Conservation (phyloP, 83 land plant genomes). For the Isoetes engelmannii region DNA sequence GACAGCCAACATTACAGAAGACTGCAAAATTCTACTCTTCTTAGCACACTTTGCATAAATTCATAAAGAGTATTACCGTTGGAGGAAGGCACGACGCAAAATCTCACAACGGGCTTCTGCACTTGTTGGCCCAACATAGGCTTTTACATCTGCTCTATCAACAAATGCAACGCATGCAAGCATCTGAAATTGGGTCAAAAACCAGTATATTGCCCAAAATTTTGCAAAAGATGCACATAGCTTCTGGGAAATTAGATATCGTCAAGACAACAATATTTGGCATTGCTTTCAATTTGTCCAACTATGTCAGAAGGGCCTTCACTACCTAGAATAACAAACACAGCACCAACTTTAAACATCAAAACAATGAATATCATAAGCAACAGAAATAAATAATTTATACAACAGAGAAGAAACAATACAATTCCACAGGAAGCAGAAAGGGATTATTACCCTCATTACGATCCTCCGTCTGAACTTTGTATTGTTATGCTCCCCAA, state of each 20-base stretch:
- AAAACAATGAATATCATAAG: background rate
- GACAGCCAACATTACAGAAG: too few species aligned
- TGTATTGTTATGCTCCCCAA: too few species aligned
- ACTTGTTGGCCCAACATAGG: constrained; percentile 83
- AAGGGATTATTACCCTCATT: too few species aligned
- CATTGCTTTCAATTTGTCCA: constrained; percentile 70
- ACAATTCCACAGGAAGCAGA: background rate
- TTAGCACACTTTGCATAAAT: background rate
- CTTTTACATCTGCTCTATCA: constrained; percentile 93
- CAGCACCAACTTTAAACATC: background rate
- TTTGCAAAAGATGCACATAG: constrained; percentile 49
- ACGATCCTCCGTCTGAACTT: too few species aligned
- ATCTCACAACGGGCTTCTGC: constrained; percentile 85
- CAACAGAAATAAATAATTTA: background rate
- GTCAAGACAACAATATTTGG: constrained; percentile 84
- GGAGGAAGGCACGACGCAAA: constrained; percentile 42
- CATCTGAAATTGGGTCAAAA: background rate
- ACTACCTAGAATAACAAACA: constrained; percentile 53
- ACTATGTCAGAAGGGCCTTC: constrained; percentile 85
- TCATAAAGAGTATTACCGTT: background rate
- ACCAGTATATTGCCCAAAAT: background rate
- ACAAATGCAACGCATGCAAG: constrained; percentile 90
- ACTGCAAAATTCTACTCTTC: constrained; percentile 8
- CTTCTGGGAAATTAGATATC: constrained; percentile 82
- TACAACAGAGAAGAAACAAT: background rate